Evolutionary conservation across 2,329 filamentous ascomycete genomes (phyloP).

Genomic region (Aspergillus terreus): DNA sequence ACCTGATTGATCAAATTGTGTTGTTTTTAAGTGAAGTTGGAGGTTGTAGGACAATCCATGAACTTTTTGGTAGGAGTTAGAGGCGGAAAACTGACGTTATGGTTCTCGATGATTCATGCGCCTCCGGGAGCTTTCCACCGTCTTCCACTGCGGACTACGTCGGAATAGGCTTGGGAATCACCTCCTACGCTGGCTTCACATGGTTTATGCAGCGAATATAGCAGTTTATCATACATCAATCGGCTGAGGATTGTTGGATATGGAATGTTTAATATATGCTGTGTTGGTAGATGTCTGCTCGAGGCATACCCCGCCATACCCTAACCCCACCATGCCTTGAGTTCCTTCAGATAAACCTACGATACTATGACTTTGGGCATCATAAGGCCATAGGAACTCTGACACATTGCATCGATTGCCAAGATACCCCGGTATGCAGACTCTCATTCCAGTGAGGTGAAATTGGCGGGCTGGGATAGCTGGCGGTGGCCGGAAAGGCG

Average conservation of each 20-base stretch:
- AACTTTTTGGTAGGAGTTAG: background rate
- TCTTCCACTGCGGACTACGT: conserved; percentile 11
- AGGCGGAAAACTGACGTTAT: conserved; percentile 10
- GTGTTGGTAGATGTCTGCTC: background rate
- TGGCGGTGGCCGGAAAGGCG: background rate
- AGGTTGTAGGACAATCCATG: background rate
- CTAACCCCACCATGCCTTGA: background rate
- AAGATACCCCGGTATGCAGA: too few relatives aligned
- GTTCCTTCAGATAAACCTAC: background rate
- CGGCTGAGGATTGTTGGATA: too few relatives aligned
- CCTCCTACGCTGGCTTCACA: too few relatives aligned
- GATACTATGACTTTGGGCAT: too few relatives aligned
- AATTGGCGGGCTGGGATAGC: background rate
- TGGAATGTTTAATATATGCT: background rate
- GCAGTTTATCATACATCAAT: too few relatives aligned
- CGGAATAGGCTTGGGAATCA: background rate
- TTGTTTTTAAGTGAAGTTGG: background rate
- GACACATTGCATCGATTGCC: too few relatives aligned
- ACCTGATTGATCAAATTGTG: background rate
- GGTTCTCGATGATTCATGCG: conserved; percentile 14
- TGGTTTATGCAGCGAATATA: too few relatives aligned
- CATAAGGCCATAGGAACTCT: too few relatives aligned
- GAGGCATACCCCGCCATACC: background rate
- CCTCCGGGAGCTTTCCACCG: conserved; percentile 22
- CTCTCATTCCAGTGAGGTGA: background rate